Base-by-base conservation (phyloP, 305 asterid genomes). In the Fraxinus ornus region DNA sequence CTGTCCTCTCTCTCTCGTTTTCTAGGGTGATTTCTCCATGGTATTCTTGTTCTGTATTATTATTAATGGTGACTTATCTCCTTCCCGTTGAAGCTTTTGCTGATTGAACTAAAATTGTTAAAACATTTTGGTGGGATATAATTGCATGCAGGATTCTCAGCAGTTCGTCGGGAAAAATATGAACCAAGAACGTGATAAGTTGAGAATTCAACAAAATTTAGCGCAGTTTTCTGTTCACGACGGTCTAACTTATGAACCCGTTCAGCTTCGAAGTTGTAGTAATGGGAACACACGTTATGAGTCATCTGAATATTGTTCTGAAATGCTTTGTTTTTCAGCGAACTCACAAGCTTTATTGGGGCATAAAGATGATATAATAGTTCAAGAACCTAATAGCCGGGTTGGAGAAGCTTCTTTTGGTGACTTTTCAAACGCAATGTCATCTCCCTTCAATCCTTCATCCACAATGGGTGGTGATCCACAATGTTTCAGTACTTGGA, bases 401-500 rank as follows among this genome's bases (percentile, higher is more conserved):
- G 78, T 39, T 21, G 87, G 71, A 17, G 85, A 28, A 15, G 66
- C 32, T 37, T 60, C 84, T 1, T 72, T 80, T 3, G 81, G 37
- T 21, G 77, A 78, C 66, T 83, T 78, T 68, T 85, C 78, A 0
- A 73, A 73, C 62, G 22, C 77, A 37, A n/a, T 36, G 44, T 44
- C 83, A 36, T 26, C 73, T 37, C 26, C 52, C 22, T 80, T 78
- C 32, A 78, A 79, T 30, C 71, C 84, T 19, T 28, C 84, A 17
- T 64, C 78, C 73, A 33, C 81, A 19, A 80, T 15, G n/a, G 75
- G 86, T 49, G 30, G 80, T 81, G 88, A 79, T 78, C 86, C 89
- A 44, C 95, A 87, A 19, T 88, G 60, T 88, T 89, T 85, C 79
- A 80, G 80, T 86, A 78, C 88, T 66, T 91, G 95, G 93, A 91